Evolutionary conservation across 495 filamentous ascomycete genomes (phyloP), one percentile per base, ranked within the genome.

Genomic region (Trichoderma parareesei): DNA sequence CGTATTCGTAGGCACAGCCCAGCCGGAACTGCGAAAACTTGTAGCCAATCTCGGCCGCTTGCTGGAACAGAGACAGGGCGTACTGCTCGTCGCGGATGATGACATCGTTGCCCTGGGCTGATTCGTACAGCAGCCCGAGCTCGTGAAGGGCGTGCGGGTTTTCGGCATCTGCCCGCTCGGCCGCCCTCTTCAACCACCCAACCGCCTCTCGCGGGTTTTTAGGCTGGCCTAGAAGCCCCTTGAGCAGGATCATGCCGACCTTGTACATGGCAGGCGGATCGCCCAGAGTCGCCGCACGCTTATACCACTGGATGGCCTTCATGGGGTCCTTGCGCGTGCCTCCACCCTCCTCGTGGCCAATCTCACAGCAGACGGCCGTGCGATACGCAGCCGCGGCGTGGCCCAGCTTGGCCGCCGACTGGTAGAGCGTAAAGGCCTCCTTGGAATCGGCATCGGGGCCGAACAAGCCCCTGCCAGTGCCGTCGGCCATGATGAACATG

Each of bases 291-390:
- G 94, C 92, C 13, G 93, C 91, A 20, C 92, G 91, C 73, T 92
- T 92, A 73, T 98, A 98, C 94, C 94, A 98, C 71, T 97, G 92
- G 38, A 98, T 90, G 9, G 94, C 92, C 77, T 97, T 97, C 69
- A 91, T 75, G 4, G 91, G 90, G 72, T 98, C 94, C 66, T 90
- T 90, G 61, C 88, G 85, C 11, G 94, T 97, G 18, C 94, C 94
- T 62, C 93, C 93, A 57, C 91, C 91, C 69, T 94, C 91, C 70
- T 97, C 92, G 48, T 90, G 84, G n/a, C 94, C 94, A 63, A 98
- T 89, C 72, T 98, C 94, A 72, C 93, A 97, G 79, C 94, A 98
- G 3, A 98, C 95, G 44, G 94, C 94, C 8, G 93, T 94, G 62
- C 94, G 87, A 76, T 98, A 98, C 2, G 94, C 94, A 37, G 90